A percentile compares a stretch with the other conserved stretches of the same genome.
phyloP scores from a whole-genome alignment of 2,329 filamentous ascomycete species.

The Colletotrichum tropicale region DNA sequence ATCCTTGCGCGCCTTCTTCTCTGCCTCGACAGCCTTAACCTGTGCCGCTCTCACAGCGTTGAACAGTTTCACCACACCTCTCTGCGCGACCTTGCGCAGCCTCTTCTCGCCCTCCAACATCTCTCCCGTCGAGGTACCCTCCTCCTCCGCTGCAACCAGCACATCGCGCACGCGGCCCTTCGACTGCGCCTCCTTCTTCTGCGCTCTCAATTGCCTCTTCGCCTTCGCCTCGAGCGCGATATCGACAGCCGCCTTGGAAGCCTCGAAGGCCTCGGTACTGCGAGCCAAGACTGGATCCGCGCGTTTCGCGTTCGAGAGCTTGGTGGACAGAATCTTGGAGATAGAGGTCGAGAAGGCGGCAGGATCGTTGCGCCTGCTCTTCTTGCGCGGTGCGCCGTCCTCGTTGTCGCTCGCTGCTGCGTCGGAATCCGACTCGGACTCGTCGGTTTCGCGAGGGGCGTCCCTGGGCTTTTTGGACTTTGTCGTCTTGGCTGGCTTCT shows the following conservation, averaged over 20 bases:
- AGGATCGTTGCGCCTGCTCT: conserved; percentile 90
- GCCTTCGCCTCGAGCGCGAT: conserved; percentile 83
- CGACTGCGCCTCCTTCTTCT: conserved; percentile 80
- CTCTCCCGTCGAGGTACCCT: conserved; percentile 52
- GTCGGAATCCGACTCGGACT: conserved; percentile 34
- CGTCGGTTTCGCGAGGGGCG: conserved; percentile 24
- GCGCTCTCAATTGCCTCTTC: conserved; percentile 76
- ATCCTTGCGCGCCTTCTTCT: conserved; percentile 69
- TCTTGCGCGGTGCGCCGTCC: conserved; percentile 40
- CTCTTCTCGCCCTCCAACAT: conserved; percentile 76
- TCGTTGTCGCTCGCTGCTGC: conserved; percentile 29
- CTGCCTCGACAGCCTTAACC: conserved; percentile 82
- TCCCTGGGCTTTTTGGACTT: conserved; percentile 24
- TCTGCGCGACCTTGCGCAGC: conserved; percentile 85
- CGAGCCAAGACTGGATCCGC: conserved; percentile 91
- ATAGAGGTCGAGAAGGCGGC: conserved; percentile 90
- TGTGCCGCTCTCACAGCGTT: conserved; percentile 94
- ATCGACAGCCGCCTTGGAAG: conserved; percentile 75
- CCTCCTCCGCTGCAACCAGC: conserved; percentile 59
- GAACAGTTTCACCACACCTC: conserved; percentile 95
- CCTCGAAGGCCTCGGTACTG: conserved; percentile 74
- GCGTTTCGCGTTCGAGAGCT: conserved; percentile 81
- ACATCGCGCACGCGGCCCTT: conserved; percentile 91
- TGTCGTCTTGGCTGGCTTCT: conserved; percentile 8
- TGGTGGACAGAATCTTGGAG: conserved; percentile 89